These are phyloP conservation scores for Lunularia cruciata DNA, from an alignment of 225 moss, liverwort and hornwort genomes.

Conservation along the genomic window DNA sequence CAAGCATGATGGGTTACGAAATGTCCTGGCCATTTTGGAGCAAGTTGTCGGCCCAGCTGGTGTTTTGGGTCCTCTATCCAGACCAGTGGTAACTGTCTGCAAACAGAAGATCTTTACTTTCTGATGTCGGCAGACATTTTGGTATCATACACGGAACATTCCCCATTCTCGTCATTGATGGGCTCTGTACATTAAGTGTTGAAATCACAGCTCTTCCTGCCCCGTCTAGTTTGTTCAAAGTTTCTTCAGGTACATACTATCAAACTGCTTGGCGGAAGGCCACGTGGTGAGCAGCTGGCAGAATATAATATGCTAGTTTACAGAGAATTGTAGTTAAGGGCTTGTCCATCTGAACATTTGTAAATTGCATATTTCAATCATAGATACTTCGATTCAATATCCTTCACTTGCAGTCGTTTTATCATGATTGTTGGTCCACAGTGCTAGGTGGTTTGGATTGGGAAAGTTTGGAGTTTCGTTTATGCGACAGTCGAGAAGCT, in stretches of 20 bases:
- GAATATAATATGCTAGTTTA: slow-evolving; percentile 33
- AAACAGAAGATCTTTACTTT: slow-evolving; percentile 23
- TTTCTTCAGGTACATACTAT: slow-evolving; percentile 12
- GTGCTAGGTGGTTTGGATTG: too few relatives aligned
- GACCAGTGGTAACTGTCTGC: slow-evolving; percentile 17
- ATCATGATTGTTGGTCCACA: too few relatives aligned
- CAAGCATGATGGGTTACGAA: neutral
- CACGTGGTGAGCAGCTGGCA: slow-evolving; percentile 19
- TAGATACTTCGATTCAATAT: slow-evolving; percentile 32
- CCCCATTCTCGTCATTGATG: slow-evolving; percentile 22
- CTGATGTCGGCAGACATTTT: slow-evolving; percentile 41
- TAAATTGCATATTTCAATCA: slow-evolving; percentile 43
- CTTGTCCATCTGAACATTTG: slow-evolving; percentile 43
- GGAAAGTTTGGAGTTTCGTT: too few relatives aligned
- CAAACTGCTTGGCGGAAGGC: slow-evolving; percentile 22
- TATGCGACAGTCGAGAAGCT: too few relatives aligned
- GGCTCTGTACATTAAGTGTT: slow-evolving; percentile 44
- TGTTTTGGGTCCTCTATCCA: neutral
- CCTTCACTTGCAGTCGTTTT: too few relatives aligned
- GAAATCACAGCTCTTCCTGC: slow-evolving; percentile 27
- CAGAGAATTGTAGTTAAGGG: slow-evolving; percentile 42
- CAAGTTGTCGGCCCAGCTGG: slow-evolving; percentile 19
- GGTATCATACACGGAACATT: slow-evolving; percentile 19
- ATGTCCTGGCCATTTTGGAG: slow-evolving; percentile 29
- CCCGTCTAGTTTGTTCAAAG: slow-evolving; percentile 20